phyloP scores from a whole-genome alignment of 768 basidiomycete genomes.

The Leucosporidium creatinivorum region DNA sequence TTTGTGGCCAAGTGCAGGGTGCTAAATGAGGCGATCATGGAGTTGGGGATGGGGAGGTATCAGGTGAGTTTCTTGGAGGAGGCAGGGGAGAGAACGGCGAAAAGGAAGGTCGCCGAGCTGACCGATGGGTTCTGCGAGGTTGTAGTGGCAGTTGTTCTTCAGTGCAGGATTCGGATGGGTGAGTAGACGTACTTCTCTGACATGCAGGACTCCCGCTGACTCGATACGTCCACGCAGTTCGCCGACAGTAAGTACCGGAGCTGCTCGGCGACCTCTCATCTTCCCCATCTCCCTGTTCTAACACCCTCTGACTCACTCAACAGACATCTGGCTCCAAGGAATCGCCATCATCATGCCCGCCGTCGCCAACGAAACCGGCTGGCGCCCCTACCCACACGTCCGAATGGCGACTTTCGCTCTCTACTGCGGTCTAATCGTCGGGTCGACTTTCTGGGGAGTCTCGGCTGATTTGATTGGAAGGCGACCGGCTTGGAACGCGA shows the following conservation, averaged over 20 bases:
- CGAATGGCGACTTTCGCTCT: conserved; percentile 50
- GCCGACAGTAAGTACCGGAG: neutral
- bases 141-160: neutral
- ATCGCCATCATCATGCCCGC: conserved; percentile 2
- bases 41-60: conserved; percentile 1
- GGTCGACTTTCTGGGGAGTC: conserved; percentile 50
- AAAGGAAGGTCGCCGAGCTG: neutral
- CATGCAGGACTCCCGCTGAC: too few species aligned
- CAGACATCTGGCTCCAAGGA: neutral
- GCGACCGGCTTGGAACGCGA: conserved; percentile 43
- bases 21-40: neutral
- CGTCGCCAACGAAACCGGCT: neutral
- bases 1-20: neutral
- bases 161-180: neutral
- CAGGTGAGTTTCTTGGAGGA: neutral
- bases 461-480: conserved; percentile 51
- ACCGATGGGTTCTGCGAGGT: neutral
- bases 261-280: neutral
- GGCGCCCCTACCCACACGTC: conserved; percentile 29
- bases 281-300: neutral
- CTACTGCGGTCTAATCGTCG: conserved; percentile 50
- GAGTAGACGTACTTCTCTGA: too few species aligned
- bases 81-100: too few species aligned
- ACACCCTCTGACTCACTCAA: too few species aligned
- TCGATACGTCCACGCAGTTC: neutral